phyloP scores from a whole-genome alignment of 305 asterid genomes.

The Fraxinus nigra region DNA sequence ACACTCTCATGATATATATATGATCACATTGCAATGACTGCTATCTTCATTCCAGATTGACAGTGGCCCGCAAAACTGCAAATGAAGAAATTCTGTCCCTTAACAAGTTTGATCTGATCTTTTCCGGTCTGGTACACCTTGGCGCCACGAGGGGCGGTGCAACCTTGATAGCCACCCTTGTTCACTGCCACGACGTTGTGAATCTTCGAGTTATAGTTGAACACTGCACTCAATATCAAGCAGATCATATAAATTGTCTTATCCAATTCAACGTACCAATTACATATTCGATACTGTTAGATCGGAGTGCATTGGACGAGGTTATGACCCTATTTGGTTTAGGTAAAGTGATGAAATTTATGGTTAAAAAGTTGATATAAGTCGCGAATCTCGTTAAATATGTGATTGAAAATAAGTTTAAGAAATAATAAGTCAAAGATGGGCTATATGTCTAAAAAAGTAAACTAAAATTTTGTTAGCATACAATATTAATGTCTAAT shows the following conservation, averaged over 20 bases:
- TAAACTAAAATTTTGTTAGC: too few species aligned
- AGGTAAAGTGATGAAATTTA: not conserved
- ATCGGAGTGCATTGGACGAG: not conserved
- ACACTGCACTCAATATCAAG: slow-evolving; percentile 20
- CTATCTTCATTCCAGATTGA: slow-evolving; percentile 29
- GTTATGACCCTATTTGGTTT: not conserved
- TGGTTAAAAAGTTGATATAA: not conserved
- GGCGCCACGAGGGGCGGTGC: slow-evolving; percentile 23
- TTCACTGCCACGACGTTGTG: slow-evolving; percentile 35
- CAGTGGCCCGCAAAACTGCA: slow-evolving; percentile 32
- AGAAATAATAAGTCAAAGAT: not conserved
- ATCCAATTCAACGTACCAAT: not conserved
- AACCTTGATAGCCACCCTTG: slow-evolving; percentile 29
- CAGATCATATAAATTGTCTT: not conserved
- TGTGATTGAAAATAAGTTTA: not conserved
- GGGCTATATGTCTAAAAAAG: not conserved
- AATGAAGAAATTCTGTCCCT: slow-evolving; percentile 35
- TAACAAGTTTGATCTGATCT: slow-evolving; percentile 20
- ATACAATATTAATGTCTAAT: too few species aligned
- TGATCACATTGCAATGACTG: slow-evolving; percentile 17
- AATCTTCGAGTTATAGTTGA: slow-evolving; percentile 13
- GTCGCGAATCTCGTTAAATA: not conserved
- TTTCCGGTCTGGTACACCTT: slow-evolving; percentile 24
- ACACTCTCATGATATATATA: not conserved
- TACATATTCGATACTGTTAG: not conserved